Evolutionary conservation across 202 grass and related monocot genomes (phyloP).

Genomic region (Carex sylvatica): DNA sequence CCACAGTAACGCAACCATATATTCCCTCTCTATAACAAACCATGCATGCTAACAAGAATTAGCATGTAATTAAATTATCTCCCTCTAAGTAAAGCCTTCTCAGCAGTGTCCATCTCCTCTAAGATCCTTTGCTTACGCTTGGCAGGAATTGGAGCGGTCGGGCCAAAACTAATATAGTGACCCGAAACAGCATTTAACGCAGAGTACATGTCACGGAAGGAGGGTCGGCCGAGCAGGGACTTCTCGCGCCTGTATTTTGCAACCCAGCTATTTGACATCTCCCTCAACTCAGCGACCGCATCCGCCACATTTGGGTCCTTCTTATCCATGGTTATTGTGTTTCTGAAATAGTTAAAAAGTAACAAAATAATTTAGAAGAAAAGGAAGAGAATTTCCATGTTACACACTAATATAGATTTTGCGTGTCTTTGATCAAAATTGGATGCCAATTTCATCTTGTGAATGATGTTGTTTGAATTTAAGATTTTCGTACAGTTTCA

Average conservation of each 20-base stretch:
- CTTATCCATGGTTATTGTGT: constrained; percentile 81
- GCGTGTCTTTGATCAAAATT: not conserved
- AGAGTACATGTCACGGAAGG: constrained; percentile 97
- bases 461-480: not conserved
- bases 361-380: not conserved
- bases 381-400: not conserved
- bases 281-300: constrained; percentile 80
- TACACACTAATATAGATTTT: not conserved
- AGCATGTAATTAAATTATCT: constrained; percentile 36
- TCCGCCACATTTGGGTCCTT: constrained; percentile 71
- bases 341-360: not conserved
- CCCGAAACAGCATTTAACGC: constrained; percentile 95
- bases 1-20: constrained; percentile 13
- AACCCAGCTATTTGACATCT: constrained; percentile 91
- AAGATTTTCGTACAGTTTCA: not conserved
- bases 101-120: constrained; percentile 95
- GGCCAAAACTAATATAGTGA: constrained; percentile 99
- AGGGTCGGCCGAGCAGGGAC: constrained; percentile 62
- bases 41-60: not conserved
- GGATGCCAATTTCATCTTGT: not conserved
- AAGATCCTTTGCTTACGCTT: constrained; percentile 94
- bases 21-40: constrained; percentile 18
- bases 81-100: constrained; percentile 89
- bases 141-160: constrained; percentile 85
- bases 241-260: constrained; percentile 94